These are phyloP conservation scores for Ramaria sp. DNA, from an alignment of 768 basidiomycete genomes.

Conservation along the genomic window DNA sequence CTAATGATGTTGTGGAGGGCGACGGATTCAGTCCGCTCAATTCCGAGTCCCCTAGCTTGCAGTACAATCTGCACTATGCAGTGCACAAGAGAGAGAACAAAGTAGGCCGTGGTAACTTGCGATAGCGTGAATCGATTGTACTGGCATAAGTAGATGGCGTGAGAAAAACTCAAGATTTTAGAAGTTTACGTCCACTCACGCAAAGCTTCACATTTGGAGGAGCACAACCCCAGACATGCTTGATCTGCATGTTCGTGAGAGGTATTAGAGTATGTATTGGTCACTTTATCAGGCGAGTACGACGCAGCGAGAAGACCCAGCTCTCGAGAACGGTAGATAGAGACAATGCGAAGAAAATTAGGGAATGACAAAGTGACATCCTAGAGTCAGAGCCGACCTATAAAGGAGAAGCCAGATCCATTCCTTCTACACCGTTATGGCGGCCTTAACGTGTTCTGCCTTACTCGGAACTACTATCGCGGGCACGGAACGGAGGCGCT, in stretches of 20 bases:
- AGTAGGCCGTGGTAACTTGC: conserved; percentile 38
- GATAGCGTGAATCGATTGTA: conserved; percentile 38
- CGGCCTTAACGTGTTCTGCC: too few relatives aligned
- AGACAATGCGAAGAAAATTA: background rate
- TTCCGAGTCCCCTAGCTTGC: conserved; percentile 28
- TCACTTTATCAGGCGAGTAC: background rate
- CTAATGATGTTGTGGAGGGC: conserved; percentile 24
- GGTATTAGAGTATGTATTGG: background rate
- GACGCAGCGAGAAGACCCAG: background rate
- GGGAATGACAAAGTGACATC: background rate
- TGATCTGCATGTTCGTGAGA: background rate
- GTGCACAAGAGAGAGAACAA: conserved; percentile 33
- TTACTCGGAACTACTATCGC: too few relatives aligned
- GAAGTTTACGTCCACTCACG: background rate
- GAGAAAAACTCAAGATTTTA: background rate
- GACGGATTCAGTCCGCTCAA: conserved; percentile 25
- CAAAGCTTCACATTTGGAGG: background rate
- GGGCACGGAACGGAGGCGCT: too few relatives aligned
- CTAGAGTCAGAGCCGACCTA: too few relatives aligned
- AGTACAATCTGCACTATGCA: conserved; percentile 31
- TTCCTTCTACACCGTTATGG: too few relatives aligned
- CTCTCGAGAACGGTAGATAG: background rate
- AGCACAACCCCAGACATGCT: background rate
- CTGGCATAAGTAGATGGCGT: conserved; percentile 17
- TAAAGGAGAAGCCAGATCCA: too few relatives aligned